Base-by-base conservation (phyloP, 2,329 filamentous ascomycete genomes). In the Diplodia intermedia region DNA sequence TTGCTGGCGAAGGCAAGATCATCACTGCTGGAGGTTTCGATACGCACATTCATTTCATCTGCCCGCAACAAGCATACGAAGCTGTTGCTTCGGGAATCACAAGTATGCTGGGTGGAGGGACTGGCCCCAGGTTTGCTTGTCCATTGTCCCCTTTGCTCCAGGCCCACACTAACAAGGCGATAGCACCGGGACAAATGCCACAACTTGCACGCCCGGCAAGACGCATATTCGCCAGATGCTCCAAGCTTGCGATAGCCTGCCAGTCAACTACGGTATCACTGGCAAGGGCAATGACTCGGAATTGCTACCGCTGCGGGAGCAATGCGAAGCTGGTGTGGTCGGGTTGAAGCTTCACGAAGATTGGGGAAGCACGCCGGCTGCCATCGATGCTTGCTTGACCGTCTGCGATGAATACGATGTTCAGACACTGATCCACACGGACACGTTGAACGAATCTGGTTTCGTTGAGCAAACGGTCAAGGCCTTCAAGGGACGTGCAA, bases 301-400 rank as follows among this genome's bases (percentile, higher is more conserved):
- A 12, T 85, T 88, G 0, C 77, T 79, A 2, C 91, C 90, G 11
- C 85, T 98, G 2, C 87, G 89, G 60, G 92, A 97, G 72, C 93
- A 97, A 80, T 86, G 92, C 68, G 82, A 86, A 67, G 94, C 94
- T 0, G 94, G 94, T 11, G 94, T 91, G 0, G 94, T 92, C 73
- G 94, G 94, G 8, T 86, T 98, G 69, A 98, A 98, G 79, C 84
- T 98, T 7, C 94, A 98, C 79, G 94, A 98, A 81, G 94, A 98
- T 79, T 98, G 94, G 94, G 94, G 94, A 65, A 89, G 87, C 26
- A 97, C 94, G 1, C 94, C 94, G 0, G 91, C 92, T 1, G 93
- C 93, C 26, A 98, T 98, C 75, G 94, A 98, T 78, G 86, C 90
- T 1, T 97, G 94, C 75, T 85, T 79, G 53, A 76, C 82, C 1